These are phyloP conservation scores for Nitzschia palea DNA, from an alignment of 108 stramenopile genomes.

Conservation along the genomic window DNA sequence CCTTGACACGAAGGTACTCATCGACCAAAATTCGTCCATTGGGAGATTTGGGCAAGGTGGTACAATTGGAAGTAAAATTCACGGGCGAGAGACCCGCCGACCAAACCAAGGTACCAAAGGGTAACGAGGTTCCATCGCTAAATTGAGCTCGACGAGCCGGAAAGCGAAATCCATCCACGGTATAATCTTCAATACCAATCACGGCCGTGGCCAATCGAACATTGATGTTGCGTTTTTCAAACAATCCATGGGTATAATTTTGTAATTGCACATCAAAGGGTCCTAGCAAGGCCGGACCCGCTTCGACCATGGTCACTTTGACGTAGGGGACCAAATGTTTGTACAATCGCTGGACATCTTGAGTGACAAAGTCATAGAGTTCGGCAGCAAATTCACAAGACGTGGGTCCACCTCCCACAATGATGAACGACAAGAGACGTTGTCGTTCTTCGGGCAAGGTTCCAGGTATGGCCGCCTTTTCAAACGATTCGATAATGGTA, in stretches of 20 bases:
- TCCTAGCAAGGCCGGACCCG: conserved; percentile 86
- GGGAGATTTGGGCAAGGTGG: conserved; percentile 6
- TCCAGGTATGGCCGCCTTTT: conserved; percentile 85
- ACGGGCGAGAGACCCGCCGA: conserved; percentile 78
- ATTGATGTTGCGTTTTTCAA: conserved; percentile 73
- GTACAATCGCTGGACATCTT: conserved; percentile 87
- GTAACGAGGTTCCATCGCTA: conserved; percentile 69
- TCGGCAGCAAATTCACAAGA: conserved; percentile 94
- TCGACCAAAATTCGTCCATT: conserved; percentile 81
- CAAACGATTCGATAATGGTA: conserved; percentile 92
- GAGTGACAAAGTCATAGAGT: conserved; percentile 87
- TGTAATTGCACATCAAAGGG: conserved; percentile 82
- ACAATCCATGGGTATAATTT: conserved; percentile 66
- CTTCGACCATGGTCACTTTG: conserved; percentile 89
- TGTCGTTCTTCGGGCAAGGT: conserved; percentile 63
- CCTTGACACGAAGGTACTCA: conserved; percentile 87
- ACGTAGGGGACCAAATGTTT: conserved; percentile 79
- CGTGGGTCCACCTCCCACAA: conserved; percentile 98
- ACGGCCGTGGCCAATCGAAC: conserved; percentile 78
- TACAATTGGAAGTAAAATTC: conserved; percentile 8
- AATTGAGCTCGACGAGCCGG: conserved; percentile 47
- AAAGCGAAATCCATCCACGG: conserved; percentile 47
- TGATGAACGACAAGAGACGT: conserved; percentile 92
- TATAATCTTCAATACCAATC: conserved; percentile 42
- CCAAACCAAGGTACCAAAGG: conserved; percentile 94